A percentile compares a stretch with the other conserved stretches of the same genome.
phyloP scores from a whole-genome alignment of 2,329 filamentous ascomycete genomes.

The Zymoseptoria ardabiliae region DNA sequence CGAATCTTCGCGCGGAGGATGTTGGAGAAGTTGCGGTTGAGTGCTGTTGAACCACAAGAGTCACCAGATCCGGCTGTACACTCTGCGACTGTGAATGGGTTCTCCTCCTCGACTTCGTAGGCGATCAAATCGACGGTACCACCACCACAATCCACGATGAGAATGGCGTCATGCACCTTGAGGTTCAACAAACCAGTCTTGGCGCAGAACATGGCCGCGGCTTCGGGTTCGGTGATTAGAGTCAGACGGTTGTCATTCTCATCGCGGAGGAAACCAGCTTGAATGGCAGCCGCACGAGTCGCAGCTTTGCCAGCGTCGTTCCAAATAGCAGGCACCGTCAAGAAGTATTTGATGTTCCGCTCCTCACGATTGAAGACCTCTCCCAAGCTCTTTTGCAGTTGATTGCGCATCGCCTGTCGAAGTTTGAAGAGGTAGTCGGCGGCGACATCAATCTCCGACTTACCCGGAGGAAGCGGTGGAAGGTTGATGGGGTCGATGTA shows the following conservation, averaged over 20 bases:
- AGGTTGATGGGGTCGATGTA: conserved; percentile 99
- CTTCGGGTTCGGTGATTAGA: conserved; percentile 91
- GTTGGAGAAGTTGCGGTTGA: conserved; percentile 98
- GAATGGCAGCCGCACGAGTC: conserved; percentile 88
- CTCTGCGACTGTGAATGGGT: conserved; percentile 92
- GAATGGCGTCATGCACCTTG: conserved; percentile 95
- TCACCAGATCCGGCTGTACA: conserved; percentile 96
- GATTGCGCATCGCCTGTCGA: conserved; percentile 90
- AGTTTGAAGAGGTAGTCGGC: conserved; percentile 98
- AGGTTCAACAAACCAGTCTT: conserved; percentile 93
- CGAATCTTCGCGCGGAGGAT: conserved; percentile 95
- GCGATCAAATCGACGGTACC: conserved; percentile 98
- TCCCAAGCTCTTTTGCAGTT: conserved; percentile 90
- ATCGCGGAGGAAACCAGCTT: conserved; percentile 91
- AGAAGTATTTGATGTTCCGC: conserved; percentile 93
- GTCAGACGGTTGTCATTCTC: conserved; percentile 97
- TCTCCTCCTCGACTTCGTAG: conserved; percentile 96
- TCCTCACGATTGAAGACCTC: conserved; percentile 98
- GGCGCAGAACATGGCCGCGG: conserved; percentile 93
- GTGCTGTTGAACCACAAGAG: conserved; percentile 93
- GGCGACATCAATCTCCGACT: conserved; percentile 98
- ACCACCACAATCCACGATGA: conserved; percentile 97
- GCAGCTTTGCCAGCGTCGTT: conserved; percentile 98
- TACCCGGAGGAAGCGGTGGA: conserved; percentile 90
- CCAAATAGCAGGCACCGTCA: conserved; percentile 99